Base-by-base conservation (phyloP, 192 early-diverging fungal species). In the Chytriomyces sp. region DNA sequence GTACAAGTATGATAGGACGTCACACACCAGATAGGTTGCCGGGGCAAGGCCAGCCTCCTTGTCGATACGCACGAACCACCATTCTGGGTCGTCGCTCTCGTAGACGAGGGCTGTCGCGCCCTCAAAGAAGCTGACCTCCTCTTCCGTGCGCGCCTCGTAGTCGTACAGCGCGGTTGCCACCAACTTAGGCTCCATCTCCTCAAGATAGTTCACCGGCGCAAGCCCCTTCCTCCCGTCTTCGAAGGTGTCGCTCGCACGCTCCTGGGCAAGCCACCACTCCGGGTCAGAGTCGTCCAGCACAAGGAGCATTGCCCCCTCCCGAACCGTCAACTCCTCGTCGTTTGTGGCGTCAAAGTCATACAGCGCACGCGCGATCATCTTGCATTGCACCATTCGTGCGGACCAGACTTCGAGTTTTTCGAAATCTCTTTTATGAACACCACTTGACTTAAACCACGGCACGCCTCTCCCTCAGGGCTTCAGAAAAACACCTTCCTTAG, bases 21-120 rank as follows among this genome's bases (percentile, higher is more conserved):
- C 25, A 55, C 65, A 12, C 36, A 68, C 65, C 8, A 99, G 82
- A 78, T 99, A 99, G 49, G 90, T 91, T 62, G 89, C 88, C 56
- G 96, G 97, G 30, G 92, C 88, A 66, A 96, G 90, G 22, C 97
- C 97, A 55, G 90, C 89, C 3, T 83, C 85, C 66, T 90, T 85
- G 33, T 85, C 86, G 32, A 80, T 78, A 67, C 86, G 86, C 25
- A 88, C 93, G 70, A 96, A 87, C 86, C 89, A 95, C 97, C 97
- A 99, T 77, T 98, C 95, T 5, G 88, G 89, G 70, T 96, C 94
- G 62, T 89, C 89, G 32, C 88, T 87, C 52, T 95, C 93, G 72
- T 93, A 89, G 4, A 99, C 77, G 56, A 85, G 75, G 56, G 82
- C 54, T 5, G 56, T 55, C 25, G 70, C 84, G 38, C 74, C 79